Percentiles rank a stretch among this genome's conserved stretches.
Conservation (phyloP, 2,329 filamentous ascomycete genomes). For the Phialemonium atrogriseum region DNA sequence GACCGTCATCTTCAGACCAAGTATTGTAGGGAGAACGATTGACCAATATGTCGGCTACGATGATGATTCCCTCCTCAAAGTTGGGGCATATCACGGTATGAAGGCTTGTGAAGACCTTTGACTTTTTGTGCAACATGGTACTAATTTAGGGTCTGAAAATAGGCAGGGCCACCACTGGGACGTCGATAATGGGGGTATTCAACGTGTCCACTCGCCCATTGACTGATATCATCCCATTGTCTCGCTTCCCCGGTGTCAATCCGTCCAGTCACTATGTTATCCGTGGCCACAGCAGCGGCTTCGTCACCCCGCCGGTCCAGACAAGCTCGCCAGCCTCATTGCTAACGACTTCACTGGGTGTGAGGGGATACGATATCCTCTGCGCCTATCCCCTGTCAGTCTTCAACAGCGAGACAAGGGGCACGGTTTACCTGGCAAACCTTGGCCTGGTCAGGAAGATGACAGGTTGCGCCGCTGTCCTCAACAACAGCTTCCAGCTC, state of each 20-base stretch:
- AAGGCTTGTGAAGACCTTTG: neutral
- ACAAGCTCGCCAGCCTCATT: slow-evolving; percentile 37
- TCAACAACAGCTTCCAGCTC: slow-evolving; percentile 50
- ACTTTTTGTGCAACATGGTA: slow-evolving; percentile 5
- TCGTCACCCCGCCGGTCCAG: slow-evolving; percentile 45
- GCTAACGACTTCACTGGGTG: slow-evolving; percentile 53
- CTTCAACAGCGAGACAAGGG: slow-evolving; percentile 38
- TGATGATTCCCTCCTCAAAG: slow-evolving; percentile 63
- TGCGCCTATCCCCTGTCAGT: slow-evolving; percentile 60
- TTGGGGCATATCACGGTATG: slow-evolving; percentile 68
- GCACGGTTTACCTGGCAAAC: slow-evolving; percentile 50
- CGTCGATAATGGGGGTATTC: slow-evolving; percentile 74
- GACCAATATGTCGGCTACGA: slow-evolving; percentile 70
- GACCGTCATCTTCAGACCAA: slow-evolving; percentile 75
- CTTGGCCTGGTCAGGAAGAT: slow-evolving; percentile 81
- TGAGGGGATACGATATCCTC: slow-evolving; percentile 72
- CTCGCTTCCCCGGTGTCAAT: slow-evolving; percentile 64
- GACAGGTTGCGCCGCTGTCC: slow-evolving; percentile 75
- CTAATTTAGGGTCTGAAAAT: neutral
- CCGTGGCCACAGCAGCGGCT: slow-evolving; percentile 60
- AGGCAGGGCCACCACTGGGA: slow-evolving; percentile 55
- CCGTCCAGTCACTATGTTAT: slow-evolving; percentile 57
- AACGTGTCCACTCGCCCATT: slow-evolving; percentile 60
- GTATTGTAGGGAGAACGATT: slow-evolving; percentile 61
- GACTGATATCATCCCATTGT: slow-evolving; percentile 62